A percentile compares a stretch with the other conserved stretches of the same genome.
Conservation (phyloP, 1,284 basidiomycete species). For the Termitomyces sp. region DNA sequence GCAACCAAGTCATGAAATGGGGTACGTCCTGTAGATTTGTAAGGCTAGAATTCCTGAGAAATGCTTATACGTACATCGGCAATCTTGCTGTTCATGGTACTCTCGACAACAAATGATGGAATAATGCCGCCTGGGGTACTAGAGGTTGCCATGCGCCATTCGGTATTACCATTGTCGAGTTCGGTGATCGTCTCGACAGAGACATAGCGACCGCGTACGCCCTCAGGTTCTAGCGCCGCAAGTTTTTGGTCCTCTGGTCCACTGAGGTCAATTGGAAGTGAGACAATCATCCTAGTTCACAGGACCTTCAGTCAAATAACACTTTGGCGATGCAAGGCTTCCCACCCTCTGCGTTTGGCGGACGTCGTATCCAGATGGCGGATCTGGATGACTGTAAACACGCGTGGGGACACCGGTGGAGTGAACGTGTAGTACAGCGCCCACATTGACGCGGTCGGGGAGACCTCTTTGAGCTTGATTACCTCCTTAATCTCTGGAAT, state of each 20-base stretch:
- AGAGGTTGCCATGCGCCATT: slow-evolving; percentile 80
- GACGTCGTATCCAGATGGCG: slow-evolving; percentile 42
- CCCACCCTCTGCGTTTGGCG: slow-evolving; percentile 46
- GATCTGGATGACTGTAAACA: slow-evolving; percentile 71
- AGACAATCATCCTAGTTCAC: slow-evolving; percentile 53
- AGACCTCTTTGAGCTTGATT: slow-evolving; percentile 55
- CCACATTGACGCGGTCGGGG: slow-evolving; percentile 63
- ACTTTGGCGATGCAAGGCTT: neutral
- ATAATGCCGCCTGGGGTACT: slow-evolving; percentile 66
- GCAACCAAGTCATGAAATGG: slow-evolving; percentile 47
- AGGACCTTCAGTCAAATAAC: neutral
- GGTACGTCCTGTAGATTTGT: slow-evolving; percentile 52
- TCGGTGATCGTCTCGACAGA: slow-evolving; percentile 64
- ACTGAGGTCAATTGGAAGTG: slow-evolving; percentile 64
- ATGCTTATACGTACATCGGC: slow-evolving; percentile 42
- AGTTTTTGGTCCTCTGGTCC: slow-evolving; percentile 44
- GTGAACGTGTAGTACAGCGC: slow-evolving; percentile 67
- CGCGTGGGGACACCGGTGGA: slow-evolving; percentile 63
- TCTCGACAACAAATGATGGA: slow-evolving; percentile 57
- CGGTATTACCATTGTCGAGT: slow-evolving; percentile 56
- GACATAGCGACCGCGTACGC: slow-evolving; percentile 64
- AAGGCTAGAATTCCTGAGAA: slow-evolving; percentile 4
- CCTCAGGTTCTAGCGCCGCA: slow-evolving; percentile 57
- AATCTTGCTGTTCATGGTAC: slow-evolving; percentile 55
- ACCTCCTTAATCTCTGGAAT: slow-evolving; percentile 62